These are phyloP conservation scores for Fraxinus americana DNA, from an alignment of 257 asterid genomes.

Conservation along the genomic window DNA sequence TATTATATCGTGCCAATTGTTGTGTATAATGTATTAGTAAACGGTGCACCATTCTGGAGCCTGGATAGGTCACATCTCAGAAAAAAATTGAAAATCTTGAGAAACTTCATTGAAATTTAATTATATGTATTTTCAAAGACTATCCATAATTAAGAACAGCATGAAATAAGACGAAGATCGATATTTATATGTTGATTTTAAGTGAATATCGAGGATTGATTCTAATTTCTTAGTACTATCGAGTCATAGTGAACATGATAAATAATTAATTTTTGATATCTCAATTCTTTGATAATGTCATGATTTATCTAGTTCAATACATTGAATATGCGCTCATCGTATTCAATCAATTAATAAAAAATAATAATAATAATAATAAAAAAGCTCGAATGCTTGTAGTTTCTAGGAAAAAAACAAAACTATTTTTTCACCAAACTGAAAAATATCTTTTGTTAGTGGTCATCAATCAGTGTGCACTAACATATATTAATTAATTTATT, in stretches of 20 bases:
- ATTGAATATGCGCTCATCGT: not conserved
- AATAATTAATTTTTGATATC: no score
- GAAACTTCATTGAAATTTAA: not conserved
- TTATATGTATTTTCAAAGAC: no score
- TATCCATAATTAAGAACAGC: no score
- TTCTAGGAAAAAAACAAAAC: not conserved
- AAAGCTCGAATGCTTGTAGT: not conserved
- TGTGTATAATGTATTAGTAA: no score
- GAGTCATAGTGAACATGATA: not conserved
- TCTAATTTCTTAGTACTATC: no score
- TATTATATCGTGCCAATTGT: not conserved
- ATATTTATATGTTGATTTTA: no score
- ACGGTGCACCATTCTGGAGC: not conserved
- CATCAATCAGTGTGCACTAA: not conserved
- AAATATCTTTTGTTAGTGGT: not conserved
- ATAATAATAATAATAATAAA: no score
- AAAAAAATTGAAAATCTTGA: not conserved
- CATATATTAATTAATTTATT: not conserved
- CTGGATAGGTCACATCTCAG: not conserved
- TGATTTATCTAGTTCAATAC: no score
- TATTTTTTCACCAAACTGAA: not conserved
- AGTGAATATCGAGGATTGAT: no score
- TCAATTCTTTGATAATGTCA: not conserved
- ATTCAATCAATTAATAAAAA: not conserved
- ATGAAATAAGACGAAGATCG: not conserved